Evolutionary conservation across 1,284 basidiomycete species (phyloP), one percentile per base, ranked within the genome.

Genomic region (Rhizoctonia solani): DNA sequence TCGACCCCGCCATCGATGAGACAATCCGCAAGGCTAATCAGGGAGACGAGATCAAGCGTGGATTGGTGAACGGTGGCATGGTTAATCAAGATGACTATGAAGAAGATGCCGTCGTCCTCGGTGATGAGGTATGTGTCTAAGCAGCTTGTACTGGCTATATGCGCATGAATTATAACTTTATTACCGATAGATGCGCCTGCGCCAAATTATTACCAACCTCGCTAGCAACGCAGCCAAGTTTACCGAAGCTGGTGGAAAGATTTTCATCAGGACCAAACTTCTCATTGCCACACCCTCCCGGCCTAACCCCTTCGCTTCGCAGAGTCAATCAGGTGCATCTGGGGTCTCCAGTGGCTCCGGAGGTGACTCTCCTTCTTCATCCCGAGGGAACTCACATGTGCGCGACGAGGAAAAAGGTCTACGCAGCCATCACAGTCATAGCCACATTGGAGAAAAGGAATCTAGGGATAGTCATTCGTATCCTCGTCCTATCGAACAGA

Each of bases 201-300:
- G 90, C 70, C 92, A 94, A 76, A 85, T 93, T 67, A 81, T 90
- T 71, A 90, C 87, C 30, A 91, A 91, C 74, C 81, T 91, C 25
- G 85, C 88, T 11, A 89, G 61, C 53, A 69, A 69, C 23, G 68
- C 68, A 25, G 44, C 80, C 75, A 83, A 84, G 77, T 94, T 94
- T 75, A 94, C 92, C 0, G 84, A 86, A 0, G 73, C 83, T 0
- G 92, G 92, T n/a, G 88, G 89, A 1, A 83, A 81, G 21, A 77
- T 90, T 30, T 80, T 78, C 0, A 82, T 91, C 54, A 79, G 77
- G 34, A 91, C 89, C 3, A 78, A 77, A 68, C 80, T 92, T 30
- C 72, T 69, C 29, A 65, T 65, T 53, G 13, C 55, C 79, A 77
- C 42, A 90, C 89, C 3, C 78, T 77, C 69, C 79, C 92, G 29